A percentile compares a stretch with the other conserved stretches of the same genome.
Conservation (phyloP, 192 early-diverging fungal species). For the Mortierella claussenii region DNA sequence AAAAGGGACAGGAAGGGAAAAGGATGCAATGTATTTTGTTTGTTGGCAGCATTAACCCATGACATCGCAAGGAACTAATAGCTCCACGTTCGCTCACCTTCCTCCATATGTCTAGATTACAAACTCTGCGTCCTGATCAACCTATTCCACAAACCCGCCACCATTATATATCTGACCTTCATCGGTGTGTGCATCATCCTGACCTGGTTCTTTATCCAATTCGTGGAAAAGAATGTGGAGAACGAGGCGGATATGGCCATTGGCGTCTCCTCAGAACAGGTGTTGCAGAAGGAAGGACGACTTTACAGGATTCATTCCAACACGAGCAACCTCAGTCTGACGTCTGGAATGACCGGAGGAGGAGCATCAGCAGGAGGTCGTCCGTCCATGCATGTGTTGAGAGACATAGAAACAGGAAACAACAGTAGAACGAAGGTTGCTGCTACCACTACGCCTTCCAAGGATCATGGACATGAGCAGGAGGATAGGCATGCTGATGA, state of each 20-base stretch:
- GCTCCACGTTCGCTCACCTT: not conserved
- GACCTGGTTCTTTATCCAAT: slow-evolving; percentile 70
- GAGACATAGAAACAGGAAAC: not conserved
- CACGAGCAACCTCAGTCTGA: slow-evolving; percentile 38
- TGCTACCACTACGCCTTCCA: too few species aligned
- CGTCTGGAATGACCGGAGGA: slow-evolving; percentile 1
- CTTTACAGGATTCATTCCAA: slow-evolving; percentile 39
- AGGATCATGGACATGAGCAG: not conserved
- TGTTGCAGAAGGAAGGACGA: slow-evolving; percentile 29
- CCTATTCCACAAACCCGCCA: slow-evolving; percentile 69
- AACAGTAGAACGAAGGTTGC: too few species aligned
- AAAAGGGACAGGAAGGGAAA: not conserved
- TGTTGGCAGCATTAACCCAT: too few species aligned
- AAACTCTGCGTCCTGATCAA: slow-evolving; percentile 77
- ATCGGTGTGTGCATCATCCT: slow-evolving; percentile 64
- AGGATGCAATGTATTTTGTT: too few species aligned
- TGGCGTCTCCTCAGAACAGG: slow-evolving; percentile 29
- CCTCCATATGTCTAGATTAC: slow-evolving; percentile 60
- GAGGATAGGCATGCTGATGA: not conserved
- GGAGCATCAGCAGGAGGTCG: not conserved
- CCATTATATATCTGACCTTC: slow-evolving; percentile 72
- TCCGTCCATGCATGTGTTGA: not conserved
- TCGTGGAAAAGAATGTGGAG: slow-evolving; percentile 60
- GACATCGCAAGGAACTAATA: too few species aligned
- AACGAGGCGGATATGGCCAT: slow-evolving; percentile 35